These are phyloP conservation scores for Leishmania martiniquensis DNA, from an alignment of 208 protist species.

Conservation along the genomic window DNA sequence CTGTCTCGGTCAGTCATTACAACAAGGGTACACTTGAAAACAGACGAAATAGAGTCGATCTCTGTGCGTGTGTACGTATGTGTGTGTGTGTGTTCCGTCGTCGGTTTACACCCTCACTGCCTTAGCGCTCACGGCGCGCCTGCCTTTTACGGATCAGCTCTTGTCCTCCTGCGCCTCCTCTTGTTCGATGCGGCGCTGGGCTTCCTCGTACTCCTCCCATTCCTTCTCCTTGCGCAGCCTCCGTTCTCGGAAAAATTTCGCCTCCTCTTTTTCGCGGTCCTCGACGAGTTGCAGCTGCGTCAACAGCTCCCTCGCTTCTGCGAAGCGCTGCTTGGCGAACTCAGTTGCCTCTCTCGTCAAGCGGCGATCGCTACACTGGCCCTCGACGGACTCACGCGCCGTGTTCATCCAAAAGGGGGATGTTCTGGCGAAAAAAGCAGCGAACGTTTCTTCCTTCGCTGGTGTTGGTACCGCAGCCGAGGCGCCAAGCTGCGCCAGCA, in stretches of 20 bases:
- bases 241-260: slow-evolving; percentile 74
- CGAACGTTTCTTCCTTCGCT: slow-evolving; percentile 50
- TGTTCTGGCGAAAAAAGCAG: slow-evolving; percentile 66
- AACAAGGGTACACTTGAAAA: too few relatives aligned
- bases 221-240: slow-evolving; percentile 75
- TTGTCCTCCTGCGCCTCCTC: slow-evolving; percentile 18
- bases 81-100: too few relatives aligned
- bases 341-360: slow-evolving; percentile 37
- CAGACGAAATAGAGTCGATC: too few relatives aligned
- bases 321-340: slow-evolving; percentile 68
- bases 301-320: slow-evolving; percentile 73
- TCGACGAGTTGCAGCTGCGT: slow-evolving; percentile 82
- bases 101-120: not conserved
- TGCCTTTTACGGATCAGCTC: not conserved
- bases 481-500: slow-evolving; percentile 75
- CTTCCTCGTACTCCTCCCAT: slow-evolving; percentile 68
- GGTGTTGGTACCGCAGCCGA: slow-evolving; percentile 74
- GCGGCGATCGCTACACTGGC: slow-evolving; percentile 20
- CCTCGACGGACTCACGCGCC: slow-evolving; percentile 62
- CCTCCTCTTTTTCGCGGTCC: slow-evolving; percentile 79
- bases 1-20: too few relatives aligned
- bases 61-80: too few relatives aligned
- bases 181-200: slow-evolving; percentile 32
- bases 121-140: not conserved
- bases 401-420: slow-evolving; percentile 68